Evolutionary conservation across 768 basidiomycete genomes (phyloP).

Genomic region (Russula emetica): DNA sequence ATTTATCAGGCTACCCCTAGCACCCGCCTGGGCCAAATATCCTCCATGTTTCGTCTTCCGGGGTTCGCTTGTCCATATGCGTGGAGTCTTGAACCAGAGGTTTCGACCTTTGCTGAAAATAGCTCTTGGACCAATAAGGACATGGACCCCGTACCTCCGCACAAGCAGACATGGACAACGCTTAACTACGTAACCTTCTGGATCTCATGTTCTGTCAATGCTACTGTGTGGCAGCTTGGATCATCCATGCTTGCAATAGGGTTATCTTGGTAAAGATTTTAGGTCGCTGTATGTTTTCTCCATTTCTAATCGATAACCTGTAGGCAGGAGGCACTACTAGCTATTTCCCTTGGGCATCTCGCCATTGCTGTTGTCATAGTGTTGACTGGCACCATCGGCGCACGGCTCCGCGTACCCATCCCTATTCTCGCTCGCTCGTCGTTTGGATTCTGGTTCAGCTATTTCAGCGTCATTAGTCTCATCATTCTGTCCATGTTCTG

Average conservation of each 20-base stretch:
- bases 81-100: conserved; percentile 52
- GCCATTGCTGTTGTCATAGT: conserved; percentile 72
- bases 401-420: conserved; percentile 75
- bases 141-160: conserved; percentile 68
- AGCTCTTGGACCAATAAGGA: conserved; percentile 67
- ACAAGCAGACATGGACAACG: conserved; percentile 60
- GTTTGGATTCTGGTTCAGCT: conserved; percentile 87
- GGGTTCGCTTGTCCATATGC: conserved; percentile 30
- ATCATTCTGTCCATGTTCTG: conserved; percentile 79
- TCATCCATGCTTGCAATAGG: conserved; percentile 73
- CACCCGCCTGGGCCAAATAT: background rate
- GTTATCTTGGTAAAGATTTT: conserved; percentile 53
- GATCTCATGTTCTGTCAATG: conserved; percentile 36
- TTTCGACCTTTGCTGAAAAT: conserved; percentile 54
- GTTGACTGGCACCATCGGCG: conserved; percentile 72
- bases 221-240: conserved; percentile 51
- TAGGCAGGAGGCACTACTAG: conserved; percentile 62
- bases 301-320: background rate
- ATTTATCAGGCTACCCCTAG: background rate
- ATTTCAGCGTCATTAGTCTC: conserved; percentile 76
- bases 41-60: background rate
- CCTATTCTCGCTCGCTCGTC: conserved; percentile 75
- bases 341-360: conserved; percentile 69
- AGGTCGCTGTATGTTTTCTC: background rate
- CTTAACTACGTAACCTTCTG: conserved; percentile 64